phyloP scores from a whole-genome alignment of 2,329 filamentous ascomycete genomes.

The Colletotrichum sidae region DNA sequence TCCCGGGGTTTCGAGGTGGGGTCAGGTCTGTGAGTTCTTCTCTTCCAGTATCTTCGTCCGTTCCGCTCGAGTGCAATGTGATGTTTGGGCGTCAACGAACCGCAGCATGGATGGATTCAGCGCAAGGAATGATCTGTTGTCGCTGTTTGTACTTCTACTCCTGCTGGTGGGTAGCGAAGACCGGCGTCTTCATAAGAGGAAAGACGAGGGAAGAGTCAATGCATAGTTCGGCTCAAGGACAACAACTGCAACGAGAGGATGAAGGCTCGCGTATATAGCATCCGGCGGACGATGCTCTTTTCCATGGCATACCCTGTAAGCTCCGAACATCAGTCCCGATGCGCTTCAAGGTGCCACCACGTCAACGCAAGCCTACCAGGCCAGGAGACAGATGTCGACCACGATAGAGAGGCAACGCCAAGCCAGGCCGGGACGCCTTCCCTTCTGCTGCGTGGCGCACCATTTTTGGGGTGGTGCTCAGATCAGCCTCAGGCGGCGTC shows the following conservation, averaged over 20 bases:
- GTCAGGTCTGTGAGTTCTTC: slow-evolving; percentile 23
- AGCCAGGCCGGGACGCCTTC: slow-evolving; percentile 32
- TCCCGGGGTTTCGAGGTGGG: slow-evolving; percentile 21
- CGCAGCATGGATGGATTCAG: not conserved
- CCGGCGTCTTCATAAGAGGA: too few relatives aligned
- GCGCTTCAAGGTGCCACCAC: too few relatives aligned
- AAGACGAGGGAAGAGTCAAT: too few relatives aligned
- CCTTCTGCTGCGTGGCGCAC: slow-evolving; percentile 19
- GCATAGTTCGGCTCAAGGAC: too few relatives aligned
- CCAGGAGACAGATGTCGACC: not conserved
- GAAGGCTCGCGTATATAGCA: too few relatives aligned
- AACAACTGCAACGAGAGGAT: too few relatives aligned
- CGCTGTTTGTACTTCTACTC: not conserved
- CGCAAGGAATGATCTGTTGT: slow-evolving; percentile 12
- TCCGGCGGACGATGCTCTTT: too few relatives aligned
- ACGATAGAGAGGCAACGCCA: slow-evolving; percentile 18
- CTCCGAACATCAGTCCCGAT: too few relatives aligned
- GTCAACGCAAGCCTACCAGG: too few relatives aligned
- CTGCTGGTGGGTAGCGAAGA: not conserved
- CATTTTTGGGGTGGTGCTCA: slow-evolving; percentile 23
- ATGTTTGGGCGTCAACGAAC: slow-evolving; percentile 27
- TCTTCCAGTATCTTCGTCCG: too few relatives aligned
- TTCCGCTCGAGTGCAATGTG: slow-evolving; percentile 5
- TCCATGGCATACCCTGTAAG: too few relatives aligned
- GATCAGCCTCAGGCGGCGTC: slow-evolving; percentile 33